Evolutionary conservation across 345 rosid genomes (phyloP).

Genomic region (Linum trigynum): DNA sequence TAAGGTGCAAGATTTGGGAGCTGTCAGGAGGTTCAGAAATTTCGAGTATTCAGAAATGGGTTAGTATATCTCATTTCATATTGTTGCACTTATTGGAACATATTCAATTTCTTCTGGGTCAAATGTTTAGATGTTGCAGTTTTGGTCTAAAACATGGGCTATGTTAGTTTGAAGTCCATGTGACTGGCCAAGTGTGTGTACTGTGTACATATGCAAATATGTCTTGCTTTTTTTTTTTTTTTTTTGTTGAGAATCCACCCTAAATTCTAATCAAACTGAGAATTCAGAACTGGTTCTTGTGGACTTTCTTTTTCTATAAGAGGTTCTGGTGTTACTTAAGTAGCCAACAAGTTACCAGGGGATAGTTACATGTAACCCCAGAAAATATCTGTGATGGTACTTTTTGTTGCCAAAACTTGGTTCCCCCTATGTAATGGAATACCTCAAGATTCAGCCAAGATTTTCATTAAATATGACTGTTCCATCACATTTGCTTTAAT

Average conservation of each 20-base stretch:
- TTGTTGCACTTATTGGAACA: background rate
- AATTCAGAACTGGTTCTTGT: background rate
- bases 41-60: slow-evolving; percentile 78
- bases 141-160: background rate
- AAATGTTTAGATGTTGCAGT: background rate
- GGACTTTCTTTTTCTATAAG: background rate
- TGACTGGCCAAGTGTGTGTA: no score
- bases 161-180: background rate
- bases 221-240: background rate
- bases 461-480: no score
- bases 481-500: no score
- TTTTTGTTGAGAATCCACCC: background rate
- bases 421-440: background rate
- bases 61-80: slow-evolving; percentile 14
- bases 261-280: background rate
- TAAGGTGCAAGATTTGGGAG: slow-evolving; percentile 89
- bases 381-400: background rate
- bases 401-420: background rate
- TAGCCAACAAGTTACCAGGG: no score
- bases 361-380: no score
- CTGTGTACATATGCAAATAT: no score
- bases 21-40: slow-evolving; percentile 81
- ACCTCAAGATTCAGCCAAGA: no score
- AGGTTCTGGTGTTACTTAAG: no score
- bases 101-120: background rate